These are phyloP conservation scores for Eruca vesicaria DNA, from an alignment of 441 rosid species.

Conservation along the genomic window DNA sequence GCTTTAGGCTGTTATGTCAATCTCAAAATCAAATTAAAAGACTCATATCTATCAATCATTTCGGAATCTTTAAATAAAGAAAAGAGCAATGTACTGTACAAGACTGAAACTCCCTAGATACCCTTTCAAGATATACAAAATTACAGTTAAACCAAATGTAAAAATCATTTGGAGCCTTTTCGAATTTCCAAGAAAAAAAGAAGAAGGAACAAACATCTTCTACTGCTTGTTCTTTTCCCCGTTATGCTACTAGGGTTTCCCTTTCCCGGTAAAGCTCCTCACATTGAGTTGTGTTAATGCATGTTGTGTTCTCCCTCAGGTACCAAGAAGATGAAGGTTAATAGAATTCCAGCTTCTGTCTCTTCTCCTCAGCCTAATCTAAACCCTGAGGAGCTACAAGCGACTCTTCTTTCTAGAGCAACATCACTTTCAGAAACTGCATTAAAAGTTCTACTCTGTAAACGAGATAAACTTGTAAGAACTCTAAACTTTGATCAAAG, in stretches of 20 bases:
- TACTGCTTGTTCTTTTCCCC: too few species aligned
- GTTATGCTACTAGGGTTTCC: background rate
- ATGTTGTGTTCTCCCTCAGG: too few species aligned
- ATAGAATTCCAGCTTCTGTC: constrained; percentile 26
- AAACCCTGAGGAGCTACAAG: constrained; percentile 41
- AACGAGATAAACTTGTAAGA: constrained; percentile 71
- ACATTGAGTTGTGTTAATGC: too few species aligned
- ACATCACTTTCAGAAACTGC: constrained; percentile 55
- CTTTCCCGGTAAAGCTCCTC: too few species aligned
- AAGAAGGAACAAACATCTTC: background rate
- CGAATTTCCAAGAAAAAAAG: background rate
- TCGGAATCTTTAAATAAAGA: background rate
- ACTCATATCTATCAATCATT: background rate
- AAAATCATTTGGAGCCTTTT: background rate
- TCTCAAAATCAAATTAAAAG: too few species aligned
- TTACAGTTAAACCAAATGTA: background rate
- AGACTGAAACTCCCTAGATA: background rate
- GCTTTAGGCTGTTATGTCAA: background rate
- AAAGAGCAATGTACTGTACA: background rate
- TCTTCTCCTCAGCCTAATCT: constrained; percentile 33
- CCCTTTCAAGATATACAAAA: background rate
- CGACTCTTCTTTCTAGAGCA: constrained; percentile 47
- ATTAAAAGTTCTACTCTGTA: constrained; percentile 45
- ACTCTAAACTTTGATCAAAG: constrained; percentile 6
- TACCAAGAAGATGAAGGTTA: constrained; percentile 26